Conservation (phyloP, 1,284 basidiomycete genomes). For the Ceratobasidium sp. region DNA sequence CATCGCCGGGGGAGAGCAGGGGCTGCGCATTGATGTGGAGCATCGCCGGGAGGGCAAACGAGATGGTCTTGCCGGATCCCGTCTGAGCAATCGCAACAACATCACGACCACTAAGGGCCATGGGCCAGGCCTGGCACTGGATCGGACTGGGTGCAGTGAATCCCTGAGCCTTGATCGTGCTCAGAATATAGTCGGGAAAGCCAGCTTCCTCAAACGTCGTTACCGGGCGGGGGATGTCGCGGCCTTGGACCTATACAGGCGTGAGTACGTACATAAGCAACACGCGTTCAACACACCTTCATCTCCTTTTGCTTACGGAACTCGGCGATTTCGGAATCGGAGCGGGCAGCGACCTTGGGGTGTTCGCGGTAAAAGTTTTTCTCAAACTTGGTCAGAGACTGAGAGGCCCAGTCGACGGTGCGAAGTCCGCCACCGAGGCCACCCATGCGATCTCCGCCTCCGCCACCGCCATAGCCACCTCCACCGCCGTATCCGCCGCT, state of each 20-base stretch:
- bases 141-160: slow-evolving; percentile 91
- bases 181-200: slow-evolving; percentile 95
- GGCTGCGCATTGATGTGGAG: slow-evolving; percentile 99
- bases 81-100: slow-evolving; percentile 97
- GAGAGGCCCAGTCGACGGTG: slow-evolving; percentile 82
- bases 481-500: slow-evolving; percentile 58
- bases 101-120: slow-evolving; percentile 93
- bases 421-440: slow-evolving; percentile 84
- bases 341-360: slow-evolving; percentile 78
- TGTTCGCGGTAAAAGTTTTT: slow-evolving; percentile 99
- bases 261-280: too few species aligned
- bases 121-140: slow-evolving; percentile 98
- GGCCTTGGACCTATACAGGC: slow-evolving; percentile 88
- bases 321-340: slow-evolving; percentile 86
- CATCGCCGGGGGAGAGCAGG: slow-evolving; percentile 90
- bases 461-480: slow-evolving; percentile 62
- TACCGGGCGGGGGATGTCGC: slow-evolving; percentile 87
- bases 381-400: slow-evolving; percentile 82
- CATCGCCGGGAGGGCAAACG: slow-evolving; percentile 98
- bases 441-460: slow-evolving; percentile 78
- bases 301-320: slow-evolving; percentile 89
- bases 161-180: slow-evolving; percentile 91
- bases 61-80: slow-evolving; percentile 96
- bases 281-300: too few species aligned
- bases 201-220: slow-evolving; percentile 92